Evolutionary conservation across 2,329 filamentous ascomycete species (phyloP), one percentile per base, ranked within the genome.

Genomic region (Hymenoscyphus occultus): DNA sequence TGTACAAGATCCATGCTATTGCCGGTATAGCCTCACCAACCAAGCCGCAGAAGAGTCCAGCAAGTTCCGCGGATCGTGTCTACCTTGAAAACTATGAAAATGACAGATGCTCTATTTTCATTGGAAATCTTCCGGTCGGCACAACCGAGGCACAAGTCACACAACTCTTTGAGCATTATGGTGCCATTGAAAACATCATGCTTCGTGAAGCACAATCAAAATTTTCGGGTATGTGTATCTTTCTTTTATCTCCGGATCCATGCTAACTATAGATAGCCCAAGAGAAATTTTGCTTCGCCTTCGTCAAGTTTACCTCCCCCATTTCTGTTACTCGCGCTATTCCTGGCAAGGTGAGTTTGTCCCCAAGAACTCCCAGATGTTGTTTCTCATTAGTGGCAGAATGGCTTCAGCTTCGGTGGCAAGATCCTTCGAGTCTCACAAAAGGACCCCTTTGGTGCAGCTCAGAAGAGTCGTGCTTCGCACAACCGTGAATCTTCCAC

Each of bases 71-170:
- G 32, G 59, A 64, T 35, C 68, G 67, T 35, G 66, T 65, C 7
- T 74, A 73, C 59, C 67, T 79, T 56, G 74, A 75, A 7, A 71
- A 75, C 51, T 80, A 81, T 31, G 78, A 81, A 13, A 74, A 76
- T 28, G 81, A 84, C 62, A 71, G 77, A 28, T 79, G 80, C 28
- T 83, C 82, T 0, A 74, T 82, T 32, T 84, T 80, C 64, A 75
- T 84, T 61, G 81, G 80, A 3, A 79, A 78, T 42, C 71, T 85
- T 6, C 81, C 82, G 2, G 45, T 69, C 3, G 70, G 75, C 42
- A 73, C 76, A 58, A 76, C 74, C 0, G 76, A 80, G 35, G 71
- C 73, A 0, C 72, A 78, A 51, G 68, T 85, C 31, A 68, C 71
- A 3, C 69, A 72, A 1, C 62, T 82, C 10, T 79, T 79, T 45